Conservation (phyloP, 164 flowering plant species). For the Malania oleifera region DNA sequence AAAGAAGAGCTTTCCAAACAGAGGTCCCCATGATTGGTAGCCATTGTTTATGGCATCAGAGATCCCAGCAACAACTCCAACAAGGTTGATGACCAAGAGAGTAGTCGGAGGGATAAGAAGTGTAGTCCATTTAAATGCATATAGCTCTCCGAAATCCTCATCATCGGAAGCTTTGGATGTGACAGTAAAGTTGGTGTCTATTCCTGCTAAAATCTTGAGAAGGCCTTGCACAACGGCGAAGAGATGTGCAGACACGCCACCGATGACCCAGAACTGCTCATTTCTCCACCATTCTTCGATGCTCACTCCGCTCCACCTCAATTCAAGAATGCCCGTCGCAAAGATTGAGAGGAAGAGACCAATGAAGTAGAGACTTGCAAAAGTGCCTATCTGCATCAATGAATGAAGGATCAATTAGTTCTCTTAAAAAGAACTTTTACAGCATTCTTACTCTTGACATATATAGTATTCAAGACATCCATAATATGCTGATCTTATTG, state of each 20-base stretch:
- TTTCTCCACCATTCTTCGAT: slow-evolving; percentile 95
- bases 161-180: slow-evolving; percentile 74
- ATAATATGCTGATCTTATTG: too few species aligned
- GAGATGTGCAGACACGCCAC: slow-evolving; percentile 78
- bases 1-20: slow-evolving; percentile 82
- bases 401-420: not conserved
- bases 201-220: slow-evolving; percentile 67
- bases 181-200: slow-evolving; percentile 81
- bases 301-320: slow-evolving; percentile 89
- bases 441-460: too few species aligned
- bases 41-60: slow-evolving; percentile 94
- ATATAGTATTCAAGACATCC: too few species aligned
- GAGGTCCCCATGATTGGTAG: slow-evolving; percentile 78
- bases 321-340: slow-evolving; percentile 76
- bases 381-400: slow-evolving; percentile 70
- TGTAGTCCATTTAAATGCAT: slow-evolving; percentile 82
- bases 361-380: slow-evolving; percentile 81
- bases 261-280: slow-evolving; percentile 93
- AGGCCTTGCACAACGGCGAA: slow-evolving; percentile 83
- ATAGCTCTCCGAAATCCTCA: slow-evolving; percentile 74
- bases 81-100: slow-evolving; percentile 68
- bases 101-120: slow-evolving; percentile 85
- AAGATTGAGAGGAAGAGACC: slow-evolving; percentile 73
- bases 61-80: slow-evolving; percentile 81
- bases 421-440: not conserved